Evolutionary conservation across 352 stramenopile species (phyloP).

Genomic region (Aphanomyces stellatus): DNA sequence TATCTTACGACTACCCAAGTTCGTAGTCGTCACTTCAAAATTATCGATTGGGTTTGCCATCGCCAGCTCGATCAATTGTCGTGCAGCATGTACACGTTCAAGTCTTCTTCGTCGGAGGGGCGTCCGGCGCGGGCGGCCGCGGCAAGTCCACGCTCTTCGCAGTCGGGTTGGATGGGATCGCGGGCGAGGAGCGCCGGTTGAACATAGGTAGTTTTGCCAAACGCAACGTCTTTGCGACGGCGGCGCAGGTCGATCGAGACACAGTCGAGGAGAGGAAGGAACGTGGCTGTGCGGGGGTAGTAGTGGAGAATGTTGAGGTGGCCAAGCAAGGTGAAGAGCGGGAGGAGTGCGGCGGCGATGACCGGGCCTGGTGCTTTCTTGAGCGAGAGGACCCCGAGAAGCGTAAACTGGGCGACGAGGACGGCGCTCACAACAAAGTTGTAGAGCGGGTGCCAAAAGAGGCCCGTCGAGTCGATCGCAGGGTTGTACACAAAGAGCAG

Average conservation of each 20-base stretch:
- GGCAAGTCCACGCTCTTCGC: no score
- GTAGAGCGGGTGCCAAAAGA: conserved; percentile 68
- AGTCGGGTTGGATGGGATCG: neutral
- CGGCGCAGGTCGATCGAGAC: conserved; percentile 57
- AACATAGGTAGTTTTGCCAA: neutral
- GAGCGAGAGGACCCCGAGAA: conserved; percentile 71
- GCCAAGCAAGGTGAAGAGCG: conserved; percentile 62
- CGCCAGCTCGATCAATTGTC: no score
- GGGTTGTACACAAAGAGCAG: conserved; percentile 64
- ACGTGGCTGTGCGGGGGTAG: conserved; percentile 54
- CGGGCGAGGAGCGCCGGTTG: conserved; percentile 7
- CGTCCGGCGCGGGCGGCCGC: no score
- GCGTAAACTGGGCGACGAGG: conserved; percentile 59
- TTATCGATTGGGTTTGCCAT: no score
- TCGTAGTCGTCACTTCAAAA: no score
- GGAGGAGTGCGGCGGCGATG: conserved; percentile 49
- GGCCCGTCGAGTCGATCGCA: conserved; percentile 42
- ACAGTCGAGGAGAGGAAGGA: conserved; percentile 69
- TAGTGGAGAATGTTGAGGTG: conserved; percentile 58
- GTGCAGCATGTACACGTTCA: no score
- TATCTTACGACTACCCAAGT: no score
- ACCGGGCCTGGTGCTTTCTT: conserved; percentile 56
- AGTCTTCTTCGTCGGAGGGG: no score
- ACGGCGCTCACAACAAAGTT: conserved; percentile 67
- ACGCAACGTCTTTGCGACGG: neutral